phyloP scores from a whole-genome alignment of 2,329 filamentous ascomycete genomes.

The Fusarium xylarioides region DNA sequence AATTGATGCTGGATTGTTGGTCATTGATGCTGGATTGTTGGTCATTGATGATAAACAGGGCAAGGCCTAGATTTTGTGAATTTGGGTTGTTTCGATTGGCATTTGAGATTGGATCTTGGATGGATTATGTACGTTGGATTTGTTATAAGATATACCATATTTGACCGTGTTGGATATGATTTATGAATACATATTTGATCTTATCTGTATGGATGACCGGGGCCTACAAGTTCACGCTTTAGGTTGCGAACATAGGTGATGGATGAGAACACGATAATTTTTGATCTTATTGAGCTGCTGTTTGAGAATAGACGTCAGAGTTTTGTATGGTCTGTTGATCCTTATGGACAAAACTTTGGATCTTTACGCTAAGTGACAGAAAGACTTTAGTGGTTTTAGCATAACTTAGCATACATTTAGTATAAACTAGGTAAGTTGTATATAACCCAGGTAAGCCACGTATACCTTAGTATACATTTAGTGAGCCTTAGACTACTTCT shows the following conservation, averaged over 20 bases:
- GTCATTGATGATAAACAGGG: conserved; percentile 36
- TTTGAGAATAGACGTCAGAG: neutral
- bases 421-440: neutral
- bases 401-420: neutral
- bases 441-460: neutral
- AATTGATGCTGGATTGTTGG: conserved; percentile 44
- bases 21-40: conserved; percentile 44
- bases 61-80: neutral
- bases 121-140: neutral
- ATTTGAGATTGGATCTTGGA: neutral
- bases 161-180: neutral
- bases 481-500: accelerated
- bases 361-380: accelerated
- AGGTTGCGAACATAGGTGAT: too few species aligned
- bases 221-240: too few species aligned
- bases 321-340: neutral
- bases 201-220: too few species aligned
- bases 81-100: neutral
- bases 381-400: neutral
- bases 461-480: neutral
- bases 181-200: neutral
- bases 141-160: neutral
- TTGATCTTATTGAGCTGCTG: neutral
- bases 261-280: neutral
- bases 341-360: neutral